These are phyloP conservation scores for Fraxinus sp. DNA, from an alignment of 305 asterid species.

Conservation along the genomic window DNA sequence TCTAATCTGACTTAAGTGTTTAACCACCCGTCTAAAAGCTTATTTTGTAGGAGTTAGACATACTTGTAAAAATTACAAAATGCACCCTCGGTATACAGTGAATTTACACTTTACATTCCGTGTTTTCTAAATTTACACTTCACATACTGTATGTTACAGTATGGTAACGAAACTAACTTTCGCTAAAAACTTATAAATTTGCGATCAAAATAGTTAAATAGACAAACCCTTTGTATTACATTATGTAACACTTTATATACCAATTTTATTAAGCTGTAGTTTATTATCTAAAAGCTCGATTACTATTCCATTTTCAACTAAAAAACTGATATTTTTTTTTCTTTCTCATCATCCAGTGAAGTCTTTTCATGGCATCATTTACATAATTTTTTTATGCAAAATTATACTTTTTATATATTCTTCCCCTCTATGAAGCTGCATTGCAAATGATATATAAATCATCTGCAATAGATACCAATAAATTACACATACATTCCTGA, in stretches of 20 bases:
- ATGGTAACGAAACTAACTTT: no score
- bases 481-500: not conserved
- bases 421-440: not conserved
- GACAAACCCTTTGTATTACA: not conserved
- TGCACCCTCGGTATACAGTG: not conserved
- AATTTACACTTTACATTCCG: not conserved
- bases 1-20: not conserved
- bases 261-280: no score
- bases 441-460: not conserved
- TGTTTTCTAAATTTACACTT: not conserved
- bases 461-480: not conserved
- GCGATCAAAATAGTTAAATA: not conserved
- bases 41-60: not conserved
- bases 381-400: not conserved
- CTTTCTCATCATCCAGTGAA: not conserved
- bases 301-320: not conserved
- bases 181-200: no score
- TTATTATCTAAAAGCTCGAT: not conserved
- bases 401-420: no score
- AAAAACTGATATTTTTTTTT: no score
- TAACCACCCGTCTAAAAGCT: not conserved
- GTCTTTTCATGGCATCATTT: not conserved
- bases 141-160: no score
- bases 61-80: not conserved
- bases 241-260: not conserved